phyloP scores from a whole-genome alignment of 805 yeast species.

The Lachancea fermentati region DNA sequence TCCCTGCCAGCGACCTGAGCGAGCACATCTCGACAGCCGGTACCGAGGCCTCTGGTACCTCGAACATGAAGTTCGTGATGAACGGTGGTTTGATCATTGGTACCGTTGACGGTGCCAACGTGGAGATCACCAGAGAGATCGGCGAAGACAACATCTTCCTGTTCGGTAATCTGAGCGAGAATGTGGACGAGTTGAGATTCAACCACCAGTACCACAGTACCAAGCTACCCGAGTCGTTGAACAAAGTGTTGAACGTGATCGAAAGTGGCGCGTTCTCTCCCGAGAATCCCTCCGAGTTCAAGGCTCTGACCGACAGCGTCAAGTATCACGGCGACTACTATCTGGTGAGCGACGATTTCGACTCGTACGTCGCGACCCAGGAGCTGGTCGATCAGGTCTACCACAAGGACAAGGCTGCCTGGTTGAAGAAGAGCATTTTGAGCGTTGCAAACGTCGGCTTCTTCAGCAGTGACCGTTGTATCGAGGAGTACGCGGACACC shows the following conservation, averaged over 20 bases:
- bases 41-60: slow-evolving; percentile 94
- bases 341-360: slow-evolving; percentile 84
- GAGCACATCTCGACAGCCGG: slow-evolving; percentile 97
- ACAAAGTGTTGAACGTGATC: slow-evolving; percentile 58
- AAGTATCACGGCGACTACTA: slow-evolving; percentile 76
- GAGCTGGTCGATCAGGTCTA: slow-evolving; percentile 66
- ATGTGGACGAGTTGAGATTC: slow-evolving; percentile 79
- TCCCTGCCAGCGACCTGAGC: slow-evolving; percentile 85
- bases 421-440: slow-evolving; percentile 72
- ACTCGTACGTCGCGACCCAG: slow-evolving; percentile 80
- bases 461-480: slow-evolving; percentile 85
- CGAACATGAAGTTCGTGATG: slow-evolving; percentile 91
- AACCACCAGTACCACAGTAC: slow-evolving; percentile 56
- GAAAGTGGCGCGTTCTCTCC: slow-evolving; percentile 70
- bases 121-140: slow-evolving; percentile 87
- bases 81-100: slow-evolving; percentile 94
- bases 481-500: slow-evolving; percentile 84
- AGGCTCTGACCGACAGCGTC: slow-evolving; percentile 62
- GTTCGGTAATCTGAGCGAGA: slow-evolving; percentile 86
- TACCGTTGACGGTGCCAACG: slow-evolving; percentile 96
- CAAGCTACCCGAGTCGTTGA: slow-evolving; percentile 52
- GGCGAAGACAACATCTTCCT: slow-evolving; percentile 91
- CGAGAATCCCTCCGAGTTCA: slow-evolving; percentile 51
- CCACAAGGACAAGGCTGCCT: slow-evolving; percentile 52
- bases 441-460: slow-evolving; percentile 92